Base-by-base conservation (phyloP, 2,329 filamentous ascomycete species). In the Penicillium italicum region DNA sequence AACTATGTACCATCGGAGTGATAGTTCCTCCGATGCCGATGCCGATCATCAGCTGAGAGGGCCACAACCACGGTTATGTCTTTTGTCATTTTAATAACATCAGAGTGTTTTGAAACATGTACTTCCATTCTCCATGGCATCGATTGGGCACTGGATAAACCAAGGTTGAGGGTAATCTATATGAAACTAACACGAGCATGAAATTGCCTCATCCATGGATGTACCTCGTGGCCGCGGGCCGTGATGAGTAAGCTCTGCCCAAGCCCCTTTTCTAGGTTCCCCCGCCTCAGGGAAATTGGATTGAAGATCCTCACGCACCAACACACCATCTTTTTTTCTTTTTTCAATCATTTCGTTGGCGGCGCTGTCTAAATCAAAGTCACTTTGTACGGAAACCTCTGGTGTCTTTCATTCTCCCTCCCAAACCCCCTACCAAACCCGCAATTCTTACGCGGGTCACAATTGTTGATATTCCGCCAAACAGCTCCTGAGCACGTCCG, bases 191-290 rank as follows among this genome's bases (percentile, higher is more conserved):
- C 53, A 56, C 37, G 40, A 49, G 53, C 33, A 22, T 52, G 46
- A 54, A 58, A 56, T 55, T 28, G 22, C 47, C 47, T 47, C 55
- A n/a, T n/a, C n/a, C n/a, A n/a, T n/a, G n/a, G 41, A 53, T 50
- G 53, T 33, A 31, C 47, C 37, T 42, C 48, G 47, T 50, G 47
- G 36, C 1, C 22, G 14, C 14, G 5, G 40, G 40, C 26, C 7
- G 20, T 50, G 47, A 50, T 50, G 48, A 50, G 64, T 73, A 70
- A 70, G 59, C 63, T 2, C 28, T 26, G 20, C 38, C 30, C 41
- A 58, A 72, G 63, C 71, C 71, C 71, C 71, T 72, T 73, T 73
- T 73, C 47, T 38, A 50, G 28, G 28, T 50, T 33, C 66, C 69
- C 60, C 63, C 62, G 63, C 63, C 63, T 63, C 63, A 57, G 47